Base-by-base conservation (phyloP, 2,329 filamentous ascomycete species). In the Periconia macrospinosa region DNA sequence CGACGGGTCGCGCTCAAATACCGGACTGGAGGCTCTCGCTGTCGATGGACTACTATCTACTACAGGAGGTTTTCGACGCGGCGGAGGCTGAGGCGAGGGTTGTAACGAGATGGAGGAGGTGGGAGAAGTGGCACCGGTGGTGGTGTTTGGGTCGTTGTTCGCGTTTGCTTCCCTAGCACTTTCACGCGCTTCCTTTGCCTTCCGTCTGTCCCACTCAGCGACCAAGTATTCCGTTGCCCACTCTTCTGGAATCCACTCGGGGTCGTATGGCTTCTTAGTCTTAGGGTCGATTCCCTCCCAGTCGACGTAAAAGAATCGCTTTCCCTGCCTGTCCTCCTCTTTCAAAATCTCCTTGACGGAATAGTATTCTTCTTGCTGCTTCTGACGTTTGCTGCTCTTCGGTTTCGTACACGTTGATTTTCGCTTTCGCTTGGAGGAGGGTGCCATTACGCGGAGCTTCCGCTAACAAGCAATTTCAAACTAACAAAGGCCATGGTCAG, bases 161-260 rank as follows among this genome's bases (percentile, higher is more conserved):
- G n/a, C n/a, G 41, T 40, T 13, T 46, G 20, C 23, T 27, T 27
- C 23, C 23, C 23, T 3, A 8, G 23, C 23, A 27, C 5, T 27
- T 27, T 27, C 23, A 27, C 43, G 41, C 15, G 37, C 37, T 6
- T 35, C 41, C 23, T 18, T 27, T 27, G 17, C 40, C 17, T 35
- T 48, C 23, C 18, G 27, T 46, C 48, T 19, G 30, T 67, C 55
- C 56, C 59, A 76, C 49, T 74, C 67, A 8, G 58, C 57, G 2
- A 77, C 57, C 6, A 75, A 65, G n/a, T 54, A 45, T n/a, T 65
- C 53, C 49, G 70, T 78, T 2, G 69, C 65, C 35, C 14, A 57
- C 62, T 54, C 8, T 48, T 47, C 83, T 84, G 84, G 86, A 44
- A 73, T 80, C 85, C 85, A 87, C 45, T 72, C 80, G 10, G 78